Percentiles rank a stretch among this genome's conserved stretches.
Conservation (phyloP, 2,329 filamentous ascomycete genomes). For the Pezicula radicicola region DNA sequence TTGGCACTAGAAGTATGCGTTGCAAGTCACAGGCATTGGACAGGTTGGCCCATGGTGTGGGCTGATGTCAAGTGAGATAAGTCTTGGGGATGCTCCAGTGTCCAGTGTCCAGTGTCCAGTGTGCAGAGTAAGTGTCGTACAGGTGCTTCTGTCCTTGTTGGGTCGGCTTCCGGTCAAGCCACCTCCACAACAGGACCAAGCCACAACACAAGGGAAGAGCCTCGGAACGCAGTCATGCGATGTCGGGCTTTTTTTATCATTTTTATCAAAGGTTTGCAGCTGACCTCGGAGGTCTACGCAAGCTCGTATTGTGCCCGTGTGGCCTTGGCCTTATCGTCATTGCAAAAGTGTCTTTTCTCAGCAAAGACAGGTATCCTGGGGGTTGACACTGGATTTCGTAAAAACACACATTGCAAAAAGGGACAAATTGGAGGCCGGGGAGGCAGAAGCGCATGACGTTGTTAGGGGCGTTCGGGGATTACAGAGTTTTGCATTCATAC, state of each 20-base stretch:
- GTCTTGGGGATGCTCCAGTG: too few relatives aligned
- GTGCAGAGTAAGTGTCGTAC: not conserved
- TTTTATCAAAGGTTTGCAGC: conserved; percentile 1
- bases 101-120: too few relatives aligned
- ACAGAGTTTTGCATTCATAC: not conserved
- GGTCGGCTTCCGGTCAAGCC: not conserved
- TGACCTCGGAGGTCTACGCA: not conserved
- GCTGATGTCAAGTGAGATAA: not conserved
- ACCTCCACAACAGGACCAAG: not conserved
- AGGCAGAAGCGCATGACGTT: too few relatives aligned
- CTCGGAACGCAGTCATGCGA: too few relatives aligned
- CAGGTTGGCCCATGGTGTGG: not conserved
- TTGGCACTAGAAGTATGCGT: too few relatives aligned
- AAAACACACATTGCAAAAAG: too few relatives aligned
- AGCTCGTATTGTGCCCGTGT: not conserved
- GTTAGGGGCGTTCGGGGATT: too few relatives aligned
- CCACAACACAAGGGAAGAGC: not conserved
- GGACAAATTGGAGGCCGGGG: too few relatives aligned
- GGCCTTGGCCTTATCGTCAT: not conserved
- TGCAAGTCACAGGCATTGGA: too few relatives aligned
- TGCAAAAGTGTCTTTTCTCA: not conserved
- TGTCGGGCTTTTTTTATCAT: too few relatives aligned
- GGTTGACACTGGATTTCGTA: not conserved
- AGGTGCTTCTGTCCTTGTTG: not conserved
- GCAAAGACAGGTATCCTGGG: not conserved